Percentiles rank a stretch among this genome's conserved stretches.
These are phyloP conservation scores for Neurospora pannonica DNA, from an alignment of 495 filamentous ascomycete species.

Conservation along the genomic window DNA sequence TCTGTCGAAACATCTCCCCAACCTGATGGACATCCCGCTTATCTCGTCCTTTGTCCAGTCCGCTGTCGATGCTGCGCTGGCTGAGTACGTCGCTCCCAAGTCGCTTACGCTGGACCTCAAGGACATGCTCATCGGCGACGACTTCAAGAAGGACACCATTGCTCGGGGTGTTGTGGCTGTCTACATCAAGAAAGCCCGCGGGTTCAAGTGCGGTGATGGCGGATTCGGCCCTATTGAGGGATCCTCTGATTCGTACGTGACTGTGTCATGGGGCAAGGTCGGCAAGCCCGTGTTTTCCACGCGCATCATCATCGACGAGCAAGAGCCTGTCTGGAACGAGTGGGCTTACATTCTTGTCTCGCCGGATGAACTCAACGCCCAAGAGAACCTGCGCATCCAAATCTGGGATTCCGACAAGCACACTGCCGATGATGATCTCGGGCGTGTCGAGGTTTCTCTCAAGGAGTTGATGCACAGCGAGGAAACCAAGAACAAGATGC, in stretches of 20 bases:
- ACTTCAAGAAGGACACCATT: slow-evolving; percentile 64
- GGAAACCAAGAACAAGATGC: slow-evolving; percentile 44
- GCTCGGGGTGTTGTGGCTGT: slow-evolving; percentile 56
- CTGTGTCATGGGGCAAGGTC: slow-evolving; percentile 66
- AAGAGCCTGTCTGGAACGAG: slow-evolving; percentile 61
- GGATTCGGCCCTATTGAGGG: slow-evolving; percentile 47
- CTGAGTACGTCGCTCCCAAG: slow-evolving; percentile 66
- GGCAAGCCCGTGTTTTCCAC: slow-evolving; percentile 57
- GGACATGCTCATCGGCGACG: slow-evolving; percentile 65
- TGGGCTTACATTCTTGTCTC: slow-evolving; percentile 55
- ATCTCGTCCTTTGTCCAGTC: slow-evolving; percentile 66
- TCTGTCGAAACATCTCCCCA: slow-evolving; percentile 53
- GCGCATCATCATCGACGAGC: slow-evolving; percentile 51
- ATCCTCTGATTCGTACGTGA: slow-evolving; percentile 59
- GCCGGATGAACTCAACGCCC: slow-evolving; percentile 60
- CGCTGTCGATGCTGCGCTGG: slow-evolving; percentile 58
- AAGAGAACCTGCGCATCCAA: slow-evolving; percentile 57
- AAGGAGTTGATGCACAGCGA: slow-evolving; percentile 51
- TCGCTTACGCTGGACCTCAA: slow-evolving; percentile 61
- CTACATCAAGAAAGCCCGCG: slow-evolving; percentile 50
- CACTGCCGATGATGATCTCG: slow-evolving; percentile 65
- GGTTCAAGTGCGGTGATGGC: slow-evolving; percentile 59
- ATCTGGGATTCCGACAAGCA: slow-evolving; percentile 63
- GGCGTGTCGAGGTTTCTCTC: slow-evolving; percentile 55
- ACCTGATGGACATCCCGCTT: slow-evolving; percentile 62